Conservation (phyloP, 176 grass and related monocot species). For the Musa itinerans region DNA sequence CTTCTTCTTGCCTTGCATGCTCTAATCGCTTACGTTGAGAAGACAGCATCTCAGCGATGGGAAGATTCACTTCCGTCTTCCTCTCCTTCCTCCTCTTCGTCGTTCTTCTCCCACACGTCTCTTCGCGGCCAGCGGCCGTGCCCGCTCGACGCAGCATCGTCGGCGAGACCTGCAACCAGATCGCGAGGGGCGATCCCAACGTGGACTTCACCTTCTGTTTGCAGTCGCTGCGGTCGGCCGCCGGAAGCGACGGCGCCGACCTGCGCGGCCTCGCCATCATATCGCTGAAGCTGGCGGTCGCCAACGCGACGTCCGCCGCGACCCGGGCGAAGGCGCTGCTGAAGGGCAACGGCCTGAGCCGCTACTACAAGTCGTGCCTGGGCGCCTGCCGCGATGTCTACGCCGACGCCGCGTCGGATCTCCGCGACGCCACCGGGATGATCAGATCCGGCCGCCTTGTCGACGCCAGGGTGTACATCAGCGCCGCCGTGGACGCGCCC, state of each 20-base stretch:
- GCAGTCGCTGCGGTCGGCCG: not conserved
- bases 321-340: not conserved
- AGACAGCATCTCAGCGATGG: too few species aligned
- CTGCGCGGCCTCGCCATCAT: not conserved
- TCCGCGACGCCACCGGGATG: not conserved
- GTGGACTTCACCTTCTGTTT: not conserved
- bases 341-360: not conserved
- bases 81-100: not conserved
- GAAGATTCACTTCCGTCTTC: too few species aligned
- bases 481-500: constrained; percentile 3
- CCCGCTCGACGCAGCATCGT: not conserved
- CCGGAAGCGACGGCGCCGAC: not conserved
- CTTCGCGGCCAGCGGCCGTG: not conserved
- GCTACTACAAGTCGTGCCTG: not conserved
- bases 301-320: not conserved
- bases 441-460: not conserved
- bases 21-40: too few species aligned
- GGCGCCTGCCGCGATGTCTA: constrained; percentile 2
- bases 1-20: too few species aligned
- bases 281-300: not conserved
- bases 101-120: not conserved
- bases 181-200: not conserved
- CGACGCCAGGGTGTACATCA: not conserved
- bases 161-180: not conserved
- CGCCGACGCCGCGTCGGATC: not conserved